phyloP scores from a whole-genome alignment of 139 green algal species.

The Coelastrella sp. region DNA sequence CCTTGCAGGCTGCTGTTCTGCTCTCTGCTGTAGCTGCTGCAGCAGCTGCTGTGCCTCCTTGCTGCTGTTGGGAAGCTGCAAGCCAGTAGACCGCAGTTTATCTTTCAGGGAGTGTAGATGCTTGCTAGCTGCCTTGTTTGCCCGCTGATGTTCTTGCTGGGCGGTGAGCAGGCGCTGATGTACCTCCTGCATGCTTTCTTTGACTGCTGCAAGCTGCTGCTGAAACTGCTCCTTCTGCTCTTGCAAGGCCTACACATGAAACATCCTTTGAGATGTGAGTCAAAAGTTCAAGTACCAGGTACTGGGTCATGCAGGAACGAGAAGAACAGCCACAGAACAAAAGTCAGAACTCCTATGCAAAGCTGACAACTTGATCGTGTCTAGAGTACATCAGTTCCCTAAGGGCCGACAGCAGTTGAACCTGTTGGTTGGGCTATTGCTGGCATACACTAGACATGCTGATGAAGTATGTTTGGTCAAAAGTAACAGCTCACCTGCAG shows the following conservation, averaged over 20 bases:
- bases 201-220: slow-evolving; percentile 34
- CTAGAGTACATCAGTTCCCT: too few species aligned
- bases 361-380: too few species aligned
- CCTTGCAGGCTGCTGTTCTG: slow-evolving; percentile 20
- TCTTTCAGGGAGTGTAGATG: background rate
- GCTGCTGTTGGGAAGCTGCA: slow-evolving; percentile 18
- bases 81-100: background rate
- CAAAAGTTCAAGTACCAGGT: too few species aligned
- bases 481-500: slow-evolving; percentile 53
- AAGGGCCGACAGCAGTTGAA: too few species aligned
- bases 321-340: too few species aligned
- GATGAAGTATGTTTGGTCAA: too few species aligned
- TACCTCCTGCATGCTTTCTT: slow-evolving; percentile 30
- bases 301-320: too few species aligned
- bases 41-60: slow-evolving; percentile 37
- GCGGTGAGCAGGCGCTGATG: slow-evolving; percentile 18
- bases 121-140: background rate
- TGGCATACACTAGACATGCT: too few species aligned
- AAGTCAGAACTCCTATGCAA: too few species aligned
- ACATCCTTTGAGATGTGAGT: background rate
- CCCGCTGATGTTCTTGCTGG: slow-evolving; percentile 16
- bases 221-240: slow-evolving; percentile 43
- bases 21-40: slow-evolving; percentile 11
- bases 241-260: slow-evolving; percentile 46
- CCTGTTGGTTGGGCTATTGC: too few species aligned